phyloP scores from a whole-genome alignment of 2,329 filamentous ascomycete species.

The Ascochyta pisi region DNA sequence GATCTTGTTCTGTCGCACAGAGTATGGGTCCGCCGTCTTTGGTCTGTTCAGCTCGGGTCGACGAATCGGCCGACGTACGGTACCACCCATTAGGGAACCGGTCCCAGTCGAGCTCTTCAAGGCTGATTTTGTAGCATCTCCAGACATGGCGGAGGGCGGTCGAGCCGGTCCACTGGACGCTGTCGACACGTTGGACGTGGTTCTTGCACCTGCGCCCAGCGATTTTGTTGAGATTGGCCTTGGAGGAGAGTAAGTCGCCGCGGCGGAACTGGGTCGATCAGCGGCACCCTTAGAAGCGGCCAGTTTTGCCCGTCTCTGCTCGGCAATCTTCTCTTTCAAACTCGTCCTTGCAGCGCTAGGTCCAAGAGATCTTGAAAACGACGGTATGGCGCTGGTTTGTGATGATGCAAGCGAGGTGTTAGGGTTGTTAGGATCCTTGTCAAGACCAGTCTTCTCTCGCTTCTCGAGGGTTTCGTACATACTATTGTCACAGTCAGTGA shows the following conservation, averaged over 20 bases:
- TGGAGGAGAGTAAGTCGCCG: constrained; percentile 59
- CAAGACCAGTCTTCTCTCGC: constrained; percentile 79
- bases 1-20: constrained; percentile 48
- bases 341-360: constrained; percentile 60
- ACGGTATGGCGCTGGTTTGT: constrained; percentile 55
- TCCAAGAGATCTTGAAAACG: constrained; percentile 57
- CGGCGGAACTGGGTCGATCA: constrained; percentile 64
- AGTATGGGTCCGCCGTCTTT: constrained; percentile 63
- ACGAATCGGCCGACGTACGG: constrained; percentile 59
- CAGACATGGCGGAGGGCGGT: constrained; percentile 48
- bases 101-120: constrained; percentile 43
- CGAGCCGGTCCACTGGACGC: constrained; percentile 39
- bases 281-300: constrained; percentile 52
- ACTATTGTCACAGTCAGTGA: constrained; percentile 52
- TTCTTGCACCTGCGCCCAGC: constrained; percentile 31
- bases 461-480: constrained; percentile 81
- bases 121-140: constrained; percentile 42
- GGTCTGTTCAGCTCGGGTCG: constrained; percentile 57
- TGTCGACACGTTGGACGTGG: constrained; percentile 38
- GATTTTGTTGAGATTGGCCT: constrained; percentile 50
- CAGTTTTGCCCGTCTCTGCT: constrained; percentile 70
- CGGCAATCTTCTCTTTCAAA: constrained; percentile 82
- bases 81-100: constrained; percentile 63
- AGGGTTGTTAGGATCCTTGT: constrained; percentile 84
- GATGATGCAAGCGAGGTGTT: constrained; percentile 61